These are phyloP conservation scores for Eucalyptus pauciflora DNA, from an alignment of 345 rosid species.

Conservation along the genomic window DNA sequence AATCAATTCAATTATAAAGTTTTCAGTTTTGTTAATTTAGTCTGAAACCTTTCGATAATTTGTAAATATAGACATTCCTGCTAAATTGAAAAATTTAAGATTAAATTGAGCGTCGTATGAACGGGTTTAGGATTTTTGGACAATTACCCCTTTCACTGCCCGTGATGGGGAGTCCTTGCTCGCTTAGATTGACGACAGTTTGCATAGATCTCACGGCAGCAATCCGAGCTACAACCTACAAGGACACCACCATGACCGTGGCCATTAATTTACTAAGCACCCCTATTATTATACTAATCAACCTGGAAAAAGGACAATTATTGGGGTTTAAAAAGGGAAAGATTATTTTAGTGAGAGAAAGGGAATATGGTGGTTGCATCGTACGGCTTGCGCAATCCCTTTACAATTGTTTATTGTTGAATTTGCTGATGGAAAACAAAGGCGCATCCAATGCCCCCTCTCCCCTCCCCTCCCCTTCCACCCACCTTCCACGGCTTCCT, in stretches of 20 bases:
- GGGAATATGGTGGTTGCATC: neutral
- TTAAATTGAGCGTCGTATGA: neutral
- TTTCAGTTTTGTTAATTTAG: neutral
- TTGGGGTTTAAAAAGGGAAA: neutral
- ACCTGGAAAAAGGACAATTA: neutral
- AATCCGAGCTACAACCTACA: neutral
- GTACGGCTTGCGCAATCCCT: neutral
- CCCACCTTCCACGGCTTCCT: neutral
- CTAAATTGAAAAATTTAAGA: neutral
- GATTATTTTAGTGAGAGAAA: neutral
- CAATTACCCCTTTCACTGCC: too few species aligned
- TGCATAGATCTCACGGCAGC: neutral
- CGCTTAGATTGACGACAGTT: neutral
- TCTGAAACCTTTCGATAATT: accelerated
- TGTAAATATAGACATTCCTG: accelerated
- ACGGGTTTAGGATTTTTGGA: neutral
- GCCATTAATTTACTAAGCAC: neutral
- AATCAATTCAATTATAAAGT: accelerated
- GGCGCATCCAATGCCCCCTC: neutral
- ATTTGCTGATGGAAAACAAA: neutral
- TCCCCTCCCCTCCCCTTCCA: neutral
- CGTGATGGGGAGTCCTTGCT: neutral
- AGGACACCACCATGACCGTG: neutral
- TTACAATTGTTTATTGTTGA: neutral
- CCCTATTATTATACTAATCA: neutral